Evolutionary conservation across 768 basidiomycete genomes (phyloP).

Genomic region (Pleurotus tuoliensis): DNA sequence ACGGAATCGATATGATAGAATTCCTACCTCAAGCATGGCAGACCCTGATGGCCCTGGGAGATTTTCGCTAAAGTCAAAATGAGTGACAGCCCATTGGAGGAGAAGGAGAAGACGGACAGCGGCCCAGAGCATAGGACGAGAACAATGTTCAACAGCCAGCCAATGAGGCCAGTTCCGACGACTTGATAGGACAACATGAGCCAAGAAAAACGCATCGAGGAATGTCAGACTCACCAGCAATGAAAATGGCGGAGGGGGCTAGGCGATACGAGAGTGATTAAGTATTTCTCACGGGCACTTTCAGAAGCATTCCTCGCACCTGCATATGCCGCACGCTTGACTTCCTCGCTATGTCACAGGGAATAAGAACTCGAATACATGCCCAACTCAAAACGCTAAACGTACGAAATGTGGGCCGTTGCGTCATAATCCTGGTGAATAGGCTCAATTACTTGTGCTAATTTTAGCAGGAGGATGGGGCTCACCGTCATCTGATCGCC

Average conservation of each 20-base stretch:
- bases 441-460: slow-evolving; percentile 1
- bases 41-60: slow-evolving; percentile 69
- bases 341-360: slow-evolving; percentile 57
- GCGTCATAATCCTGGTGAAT: slow-evolving; percentile 66
- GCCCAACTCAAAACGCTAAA: slow-evolving; percentile 9
- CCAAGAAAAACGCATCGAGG: neutral
- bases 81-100: slow-evolving; percentile 9
- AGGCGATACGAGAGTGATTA: neutral
- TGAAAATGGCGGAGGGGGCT: slow-evolving; percentile 60
- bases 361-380: slow-evolving; percentile 6
- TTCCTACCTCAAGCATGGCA: slow-evolving; percentile 61
- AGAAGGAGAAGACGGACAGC: slow-evolving; percentile 40
- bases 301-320: slow-evolving; percentile 30
- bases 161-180: slow-evolving; percentile 70
- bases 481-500: slow-evolving; percentile 52
- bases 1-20: neutral
- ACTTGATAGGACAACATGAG: slow-evolving; percentile 33
- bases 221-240: slow-evolving; percentile 37
- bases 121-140: slow-evolving; percentile 81
- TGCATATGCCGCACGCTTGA: slow-evolving; percentile 75
- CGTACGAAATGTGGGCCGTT: slow-evolving; percentile 78
- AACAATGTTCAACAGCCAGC: slow-evolving; percentile 87
- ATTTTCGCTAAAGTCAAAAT: slow-evolving; percentile 37
- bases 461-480: neutral
- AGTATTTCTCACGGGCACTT: neutral